Percentiles rank a stretch among this genome's conserved stretches.
Evolutionary conservation across 1,284 basidiomycete species (phyloP).

Genomic region (Leccinum griseonigrum): DNA sequence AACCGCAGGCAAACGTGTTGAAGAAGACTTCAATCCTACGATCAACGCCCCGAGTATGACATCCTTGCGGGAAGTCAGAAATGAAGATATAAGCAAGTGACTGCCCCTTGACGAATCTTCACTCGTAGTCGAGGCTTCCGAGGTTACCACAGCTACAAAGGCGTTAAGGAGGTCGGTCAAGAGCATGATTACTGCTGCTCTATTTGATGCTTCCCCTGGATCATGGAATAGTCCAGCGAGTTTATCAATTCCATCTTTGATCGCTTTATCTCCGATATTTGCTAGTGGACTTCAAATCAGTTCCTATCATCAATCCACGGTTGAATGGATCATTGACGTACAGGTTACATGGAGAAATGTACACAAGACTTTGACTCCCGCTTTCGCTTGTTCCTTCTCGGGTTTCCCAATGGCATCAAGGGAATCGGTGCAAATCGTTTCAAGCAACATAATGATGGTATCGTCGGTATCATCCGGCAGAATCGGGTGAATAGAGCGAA

Average conservation of each 20-base stretch:
- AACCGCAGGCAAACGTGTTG: constrained; percentile 59
- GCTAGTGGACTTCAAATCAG: constrained; percentile 42
- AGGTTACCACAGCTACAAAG: constrained; percentile 29
- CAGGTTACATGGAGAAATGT: constrained; percentile 74
- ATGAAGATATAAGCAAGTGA: constrained; percentile 12
- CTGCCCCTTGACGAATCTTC: not conserved
- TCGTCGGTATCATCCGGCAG: constrained; percentile 35
- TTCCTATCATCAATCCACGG: constrained; percentile 4
- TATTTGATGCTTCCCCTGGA: constrained; percentile 74
- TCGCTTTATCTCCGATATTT: constrained; percentile 64
- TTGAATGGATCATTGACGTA: constrained; percentile 38
- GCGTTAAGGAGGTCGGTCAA: constrained; percentile 61
- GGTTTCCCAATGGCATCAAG: constrained; percentile 79
- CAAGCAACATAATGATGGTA: constrained; percentile 59
- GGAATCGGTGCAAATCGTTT: constrained; percentile 78
- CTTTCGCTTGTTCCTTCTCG: constrained; percentile 87
- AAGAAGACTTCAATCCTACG: constrained; percentile 55
- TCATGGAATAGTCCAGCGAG: constrained; percentile 75
- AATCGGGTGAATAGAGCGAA: constrained; percentile 65
- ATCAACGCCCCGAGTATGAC: constrained; percentile 67
- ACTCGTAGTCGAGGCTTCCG: constrained; percentile 1
- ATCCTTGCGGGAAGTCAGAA: constrained; percentile 70
- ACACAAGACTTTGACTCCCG: constrained; percentile 79
- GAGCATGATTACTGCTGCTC: constrained; percentile 65
- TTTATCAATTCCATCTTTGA: constrained; percentile 68